Evolutionary conservation across 2,329 filamentous ascomycete genomes (phyloP), one percentile per base, ranked within the genome.

Genomic region (Pseudogymnoascus sp.): DNA sequence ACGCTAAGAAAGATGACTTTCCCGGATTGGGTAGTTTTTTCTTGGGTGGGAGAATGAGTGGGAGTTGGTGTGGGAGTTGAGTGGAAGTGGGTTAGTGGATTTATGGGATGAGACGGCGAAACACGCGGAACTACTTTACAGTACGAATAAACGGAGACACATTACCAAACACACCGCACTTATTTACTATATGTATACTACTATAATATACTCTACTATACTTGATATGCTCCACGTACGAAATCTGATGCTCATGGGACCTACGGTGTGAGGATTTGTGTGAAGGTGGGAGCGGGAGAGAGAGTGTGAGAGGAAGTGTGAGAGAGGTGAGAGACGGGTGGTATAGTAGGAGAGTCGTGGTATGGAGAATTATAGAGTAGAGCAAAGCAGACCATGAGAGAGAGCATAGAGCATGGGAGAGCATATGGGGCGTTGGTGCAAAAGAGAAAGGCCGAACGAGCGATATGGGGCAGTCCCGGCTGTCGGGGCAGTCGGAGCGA

Each of bases 231-330:
- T 62, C 37, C 47, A 62, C 61, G 61, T 53, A 63, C 63, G n/a
- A n/a, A 63, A 61, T 40, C 60, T 62, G 19, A 64, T 44, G 64
- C 64, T 63, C 63, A 67, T 63, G 65, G 64, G 63, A 63, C 64
- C 64, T 64, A 59, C 63, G 61, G n/a, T n/a, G n/a, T n/a, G 40
- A 61, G 44, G 16, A 26, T 29, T 16, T 38, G 35, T 24, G 21
- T 40, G 21, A 53, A 26, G 21, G 37, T 53, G 19, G 63, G 31
- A 13, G 42, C n/a, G 26, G 16, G 37, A 19, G 19, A 14, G 2
- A 19, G 8, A 44, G n/a, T 8, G 21, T 42, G 16, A 16, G 16
- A 16, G 11, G 16, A 8, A 38, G n/a, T 42, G 16, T 16, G 8
- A 21, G 8, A 42, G n/a, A n/a, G n/a, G n/a, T n/a, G n/a, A n/a